Evolutionary conservation across 1,284 basidiomycete species (phyloP).

Genomic region (Marasmius sp.): DNA sequence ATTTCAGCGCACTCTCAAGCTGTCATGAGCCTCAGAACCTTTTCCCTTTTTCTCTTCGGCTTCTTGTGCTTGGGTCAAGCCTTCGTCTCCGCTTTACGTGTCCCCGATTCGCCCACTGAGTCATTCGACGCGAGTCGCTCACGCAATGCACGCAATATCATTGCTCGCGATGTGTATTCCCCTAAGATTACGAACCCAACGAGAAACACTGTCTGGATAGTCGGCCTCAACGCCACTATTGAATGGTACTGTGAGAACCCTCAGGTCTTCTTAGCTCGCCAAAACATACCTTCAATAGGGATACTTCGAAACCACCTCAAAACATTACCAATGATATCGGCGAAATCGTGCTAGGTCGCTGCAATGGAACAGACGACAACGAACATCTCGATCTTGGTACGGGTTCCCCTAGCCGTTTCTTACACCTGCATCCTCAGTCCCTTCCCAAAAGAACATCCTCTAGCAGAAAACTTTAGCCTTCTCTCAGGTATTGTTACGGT

Average conservation of each 20-base stretch:
- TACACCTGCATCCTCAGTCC: background rate
- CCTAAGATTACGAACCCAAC: slow-evolving; percentile 30
- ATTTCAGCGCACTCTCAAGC: background rate
- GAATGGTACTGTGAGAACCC: slow-evolving; percentile 22
- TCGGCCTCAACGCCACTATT: slow-evolving; percentile 24
- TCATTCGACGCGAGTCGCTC: slow-evolving; percentile 7
- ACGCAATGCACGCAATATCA: background rate
- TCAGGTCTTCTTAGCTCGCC: slow-evolving; percentile 3
- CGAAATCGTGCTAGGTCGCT: slow-evolving; percentile 33
- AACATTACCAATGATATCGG: slow-evolving; percentile 33
- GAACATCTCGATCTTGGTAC: slow-evolving; percentile 1
- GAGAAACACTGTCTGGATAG: slow-evolving; percentile 27
- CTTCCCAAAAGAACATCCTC: slow-evolving; percentile 20
- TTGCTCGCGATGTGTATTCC: slow-evolving; percentile 23
- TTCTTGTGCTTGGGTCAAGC: background rate
- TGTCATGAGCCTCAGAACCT: background rate
- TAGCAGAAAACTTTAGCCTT: slow-evolving; percentile 9
- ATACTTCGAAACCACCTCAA: slow-evolving; percentile 27
- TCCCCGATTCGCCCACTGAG: slow-evolving; percentile 9
- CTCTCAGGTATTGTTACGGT: slow-evolving; percentile 3
- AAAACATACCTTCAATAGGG: slow-evolving; percentile 24
- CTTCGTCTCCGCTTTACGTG: background rate
- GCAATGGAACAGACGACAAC: slow-evolving; percentile 14
- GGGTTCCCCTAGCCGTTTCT: background rate
- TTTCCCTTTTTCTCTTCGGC: background rate